phyloP scores from a whole-genome alignment of 257 asterid species.

The Nicotiana sylvestris region DNA sequence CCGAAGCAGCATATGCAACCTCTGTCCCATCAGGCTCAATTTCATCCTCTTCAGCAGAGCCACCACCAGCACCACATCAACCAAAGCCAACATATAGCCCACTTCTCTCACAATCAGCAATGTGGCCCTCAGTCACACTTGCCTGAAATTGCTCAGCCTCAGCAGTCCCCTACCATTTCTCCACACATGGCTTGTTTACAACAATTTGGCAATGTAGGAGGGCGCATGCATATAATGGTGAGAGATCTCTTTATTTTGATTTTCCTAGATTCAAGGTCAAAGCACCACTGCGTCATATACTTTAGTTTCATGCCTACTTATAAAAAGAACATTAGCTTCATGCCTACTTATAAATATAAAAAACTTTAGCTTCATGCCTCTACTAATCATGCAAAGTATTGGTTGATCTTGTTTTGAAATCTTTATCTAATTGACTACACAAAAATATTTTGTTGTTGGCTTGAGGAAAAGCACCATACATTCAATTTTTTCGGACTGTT shows the following conservation, averaged over 20 bases:
- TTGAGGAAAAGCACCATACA: background rate
- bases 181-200: constrained; percentile 76
- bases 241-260: constrained; percentile 8
- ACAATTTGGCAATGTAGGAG: constrained; percentile 68
- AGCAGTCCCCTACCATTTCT: constrained; percentile 53
- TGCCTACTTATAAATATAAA: background rate
- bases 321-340: background rate
- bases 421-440: background rate
- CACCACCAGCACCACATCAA: constrained; percentile 63
- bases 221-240: constrained; percentile 75
- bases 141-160: constrained; percentile 70
- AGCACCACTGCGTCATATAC: background rate
- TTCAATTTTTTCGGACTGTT: background rate
- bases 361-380: background rate
- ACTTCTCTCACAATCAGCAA: constrained; percentile 64
- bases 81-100: constrained; percentile 58
- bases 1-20: constrained; percentile 66
- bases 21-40: constrained; percentile 56
- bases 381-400: background rate
- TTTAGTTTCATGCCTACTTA: background rate
- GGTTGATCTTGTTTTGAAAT: background rate
- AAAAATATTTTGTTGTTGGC: background rate
- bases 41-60: constrained; percentile 57
- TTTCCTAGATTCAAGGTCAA: background rate
- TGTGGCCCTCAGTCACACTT: constrained; percentile 67